These are phyloP conservation scores for Colletotrichum tanaceti DNA, from an alignment of 2,329 filamentous ascomycete genomes.

Conservation along the genomic window DNA sequence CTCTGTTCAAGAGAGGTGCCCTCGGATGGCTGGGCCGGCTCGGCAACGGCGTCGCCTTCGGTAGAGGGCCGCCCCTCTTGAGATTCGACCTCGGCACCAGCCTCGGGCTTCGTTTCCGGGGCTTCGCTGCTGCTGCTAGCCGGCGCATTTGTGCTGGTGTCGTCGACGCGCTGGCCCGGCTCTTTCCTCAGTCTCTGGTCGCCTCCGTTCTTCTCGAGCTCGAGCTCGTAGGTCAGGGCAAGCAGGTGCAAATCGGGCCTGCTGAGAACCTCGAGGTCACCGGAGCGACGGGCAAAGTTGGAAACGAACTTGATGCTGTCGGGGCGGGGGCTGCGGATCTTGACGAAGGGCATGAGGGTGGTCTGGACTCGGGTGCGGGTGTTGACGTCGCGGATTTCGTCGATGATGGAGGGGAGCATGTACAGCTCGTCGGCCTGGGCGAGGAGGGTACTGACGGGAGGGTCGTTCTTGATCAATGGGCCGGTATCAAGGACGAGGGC, in stretches of 20 bases:
- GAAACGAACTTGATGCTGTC: conserved; percentile 83
- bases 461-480: conserved; percentile 93
- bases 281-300: conserved; percentile 89
- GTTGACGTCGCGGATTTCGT: conserved; percentile 87
- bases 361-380: conserved; percentile 86
- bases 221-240: conserved; percentile 93
- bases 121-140: conserved; percentile 49
- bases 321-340: conserved; percentile 77
- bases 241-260: conserved; percentile 89
- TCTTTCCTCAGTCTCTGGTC: conserved; percentile 84
- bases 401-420: conserved; percentile 86
- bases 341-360: conserved; percentile 86
- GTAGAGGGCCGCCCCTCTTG: conserved; percentile 44
- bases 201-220: conserved; percentile 89
- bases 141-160: conserved; percentile 69
- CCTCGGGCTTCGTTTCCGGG: not conserved
- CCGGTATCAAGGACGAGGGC: conserved; percentile 90
- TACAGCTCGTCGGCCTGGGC: conserved; percentile 80
- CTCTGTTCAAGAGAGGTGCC: conserved; percentile 23
- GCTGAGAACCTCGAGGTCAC: conserved; percentile 89
- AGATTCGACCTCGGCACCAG: conserved; percentile 43
- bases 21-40: not conserved
- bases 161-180: conserved; percentile 82
- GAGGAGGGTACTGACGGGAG: conserved; percentile 83
- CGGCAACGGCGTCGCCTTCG: conserved; percentile 39